Percentiles rank a stretch among this genome's conserved stretches.
Conservation (phyloP, 2,329 filamentous ascomycete species). For the Verticillium isaacii region DNA sequence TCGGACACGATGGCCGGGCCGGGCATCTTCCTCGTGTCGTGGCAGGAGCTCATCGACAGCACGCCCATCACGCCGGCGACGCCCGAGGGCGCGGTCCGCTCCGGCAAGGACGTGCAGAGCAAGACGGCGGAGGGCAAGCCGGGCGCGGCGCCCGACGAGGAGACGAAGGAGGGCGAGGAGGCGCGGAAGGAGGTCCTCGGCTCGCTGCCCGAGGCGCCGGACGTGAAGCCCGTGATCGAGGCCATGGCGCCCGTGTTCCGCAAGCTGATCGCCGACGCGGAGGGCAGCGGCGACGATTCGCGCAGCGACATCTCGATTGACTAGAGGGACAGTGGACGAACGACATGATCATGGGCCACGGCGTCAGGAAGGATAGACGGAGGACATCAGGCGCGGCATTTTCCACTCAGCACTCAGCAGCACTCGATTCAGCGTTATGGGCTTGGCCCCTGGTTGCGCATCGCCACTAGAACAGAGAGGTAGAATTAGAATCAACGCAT, state of each 20-base stretch:
- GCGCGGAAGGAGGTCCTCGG: conserved; percentile 23
- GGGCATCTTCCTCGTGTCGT: conserved; percentile 66
- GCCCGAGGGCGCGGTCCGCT: conserved; percentile 45
- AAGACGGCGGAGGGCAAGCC: conserved; percentile 37
- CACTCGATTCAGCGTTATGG: neutral
- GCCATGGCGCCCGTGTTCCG: conserved; percentile 34
- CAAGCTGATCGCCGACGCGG: conserved; percentile 19
- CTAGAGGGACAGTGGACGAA: neutral
- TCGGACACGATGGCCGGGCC: conserved; percentile 47
- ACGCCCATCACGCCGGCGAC: conserved; percentile 62
- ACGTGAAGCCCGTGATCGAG: conserved; percentile 36
- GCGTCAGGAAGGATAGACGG: neutral
- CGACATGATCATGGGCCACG: neutral
- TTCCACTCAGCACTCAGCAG: neutral
- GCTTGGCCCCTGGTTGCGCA: neutral
- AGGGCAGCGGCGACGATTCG: neutral
- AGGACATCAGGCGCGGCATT: neutral
- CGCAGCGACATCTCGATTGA: neutral
- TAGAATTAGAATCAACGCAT: neutral
- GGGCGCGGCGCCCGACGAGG: conserved; percentile 19
- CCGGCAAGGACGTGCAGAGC: conserved; percentile 46
- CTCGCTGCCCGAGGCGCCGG: conserved; percentile 27
- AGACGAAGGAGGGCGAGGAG: conserved; percentile 16
- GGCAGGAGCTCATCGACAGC: conserved; percentile 67
- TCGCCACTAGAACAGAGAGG: neutral